Evolutionary conservation across 345 rosid species (phyloP).

Genomic region (Eucalyptus pumila): DNA sequence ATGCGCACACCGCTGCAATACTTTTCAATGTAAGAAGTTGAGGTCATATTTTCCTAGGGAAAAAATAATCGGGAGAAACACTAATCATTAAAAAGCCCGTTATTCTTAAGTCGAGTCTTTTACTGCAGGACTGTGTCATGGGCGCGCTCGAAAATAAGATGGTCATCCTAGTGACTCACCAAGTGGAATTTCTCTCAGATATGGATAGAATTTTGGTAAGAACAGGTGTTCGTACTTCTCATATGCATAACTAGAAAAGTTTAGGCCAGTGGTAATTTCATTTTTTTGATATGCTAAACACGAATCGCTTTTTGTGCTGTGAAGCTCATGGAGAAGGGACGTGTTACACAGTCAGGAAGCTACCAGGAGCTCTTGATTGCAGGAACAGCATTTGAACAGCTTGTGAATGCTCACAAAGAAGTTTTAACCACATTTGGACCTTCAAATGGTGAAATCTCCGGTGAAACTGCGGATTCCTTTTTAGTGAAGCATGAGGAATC

Average conservation of each 20-base stretch:
- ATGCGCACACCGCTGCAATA: conserved; percentile 66
- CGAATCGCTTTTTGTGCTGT: neutral
- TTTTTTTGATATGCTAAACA: neutral
- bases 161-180: conserved; percentile 72
- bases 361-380: conserved; percentile 41
- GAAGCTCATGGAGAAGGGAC: conserved; percentile 61
- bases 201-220: conserved; percentile 56
- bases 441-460: conserved; percentile 4
- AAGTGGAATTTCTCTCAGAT: conserved; percentile 69
- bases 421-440: conserved; percentile 29
- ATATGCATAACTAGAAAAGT: neutral
- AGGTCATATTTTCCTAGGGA: neutral
- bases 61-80: neutral
- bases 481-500: neutral
- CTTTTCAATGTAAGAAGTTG: conserved; percentile 46
- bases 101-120: neutral
- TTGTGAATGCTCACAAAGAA: conserved; percentile 69
- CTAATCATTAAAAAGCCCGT: neutral
- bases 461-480: neutral
- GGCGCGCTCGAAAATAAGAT: conserved; percentile 39
- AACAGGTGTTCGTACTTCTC: neutral
- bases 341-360: conserved; percentile 42
- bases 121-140: conserved; percentile 68
- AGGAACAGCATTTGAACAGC: conserved; percentile 53
- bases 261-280: neutral